These are phyloP conservation scores for Arthrobotrys conoides DNA, from an alignment of 2,329 filamentous ascomycete genomes.

Conservation along the genomic window DNA sequence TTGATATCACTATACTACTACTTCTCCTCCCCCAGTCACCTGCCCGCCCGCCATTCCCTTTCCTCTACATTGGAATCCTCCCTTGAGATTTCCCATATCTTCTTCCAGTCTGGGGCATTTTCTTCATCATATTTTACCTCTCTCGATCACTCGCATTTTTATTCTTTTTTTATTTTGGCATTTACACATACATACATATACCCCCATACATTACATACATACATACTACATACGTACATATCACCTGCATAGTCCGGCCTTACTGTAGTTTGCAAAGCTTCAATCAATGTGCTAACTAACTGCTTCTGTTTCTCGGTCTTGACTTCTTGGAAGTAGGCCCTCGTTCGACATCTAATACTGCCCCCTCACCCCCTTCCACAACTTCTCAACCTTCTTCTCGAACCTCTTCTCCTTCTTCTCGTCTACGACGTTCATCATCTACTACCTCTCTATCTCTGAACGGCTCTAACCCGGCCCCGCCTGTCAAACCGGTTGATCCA, in stretches of 20 bases:
- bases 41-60: constrained; percentile 35
- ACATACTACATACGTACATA: constrained; percentile 58
- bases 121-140: constrained; percentile 2
- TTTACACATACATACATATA: constrained; percentile 35
- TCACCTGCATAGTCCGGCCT: constrained; percentile 52
- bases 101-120: constrained; percentile 5
- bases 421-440: constrained; percentile 57
- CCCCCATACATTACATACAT: constrained; percentile 25
- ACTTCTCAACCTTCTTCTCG: constrained; percentile 59
- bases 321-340: constrained; percentile 28
- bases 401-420: constrained; percentile 46
- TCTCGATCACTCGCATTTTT: constrained; percentile 40
- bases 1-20: constrained; percentile 13
- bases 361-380: constrained; percentile 48
- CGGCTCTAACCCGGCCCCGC: constrained; percentile 27
- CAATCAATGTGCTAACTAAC: constrained; percentile 60
- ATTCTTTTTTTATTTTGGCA: constrained; percentile 14
- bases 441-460: constrained; percentile 46
- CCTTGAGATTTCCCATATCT: constrained; percentile 13
- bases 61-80: constrained; percentile 1
- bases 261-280: constrained; percentile 40
- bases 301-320: constrained; percentile 50
- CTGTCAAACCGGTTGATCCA: constrained; percentile 50
- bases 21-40: constrained; percentile 37
- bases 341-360: constrained; percentile 59